These are phyloP conservation scores for Ciborinia camelliae DNA, from an alignment of 2,329 filamentous ascomycete genomes.

Conservation along the genomic window DNA sequence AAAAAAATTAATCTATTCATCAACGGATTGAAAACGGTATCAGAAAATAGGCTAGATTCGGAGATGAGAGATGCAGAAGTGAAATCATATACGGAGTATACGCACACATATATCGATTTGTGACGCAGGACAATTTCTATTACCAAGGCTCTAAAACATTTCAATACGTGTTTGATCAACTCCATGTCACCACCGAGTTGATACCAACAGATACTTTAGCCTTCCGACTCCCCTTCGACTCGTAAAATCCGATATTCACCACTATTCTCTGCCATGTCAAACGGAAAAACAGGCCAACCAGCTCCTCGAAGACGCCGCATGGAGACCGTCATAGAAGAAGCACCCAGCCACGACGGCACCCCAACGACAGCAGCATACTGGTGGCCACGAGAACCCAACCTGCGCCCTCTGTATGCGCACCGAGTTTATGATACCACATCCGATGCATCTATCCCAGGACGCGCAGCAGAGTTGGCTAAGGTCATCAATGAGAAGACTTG, in stretches of 20 bases:
- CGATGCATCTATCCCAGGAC: neutral
- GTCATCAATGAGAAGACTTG: neutral
- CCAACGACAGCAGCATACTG: neutral
- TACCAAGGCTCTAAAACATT: no score
- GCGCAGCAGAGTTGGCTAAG: neutral
- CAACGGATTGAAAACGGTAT: no score
- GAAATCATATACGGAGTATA: no score
- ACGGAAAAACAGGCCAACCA: neutral
- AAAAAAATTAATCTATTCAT: no score
- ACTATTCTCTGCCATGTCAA: neutral
- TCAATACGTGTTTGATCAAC: no score
- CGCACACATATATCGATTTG: no score
- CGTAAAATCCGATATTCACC: neutral
- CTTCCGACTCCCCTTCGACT: neutral
- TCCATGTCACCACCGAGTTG: no score
- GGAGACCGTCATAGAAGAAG: neutral
- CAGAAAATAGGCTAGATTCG: no score
- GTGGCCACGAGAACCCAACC: neutral
- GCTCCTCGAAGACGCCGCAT: neutral
- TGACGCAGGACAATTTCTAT: no score
- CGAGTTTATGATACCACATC: neutral
- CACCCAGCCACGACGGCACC: neutral
- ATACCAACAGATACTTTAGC: neutral
- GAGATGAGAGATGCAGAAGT: no score
- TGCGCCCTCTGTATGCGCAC: neutral